phyloP scores from a whole-genome alignment of 352 stramenopile genomes.

The Pythium folliculosum region DNA sequence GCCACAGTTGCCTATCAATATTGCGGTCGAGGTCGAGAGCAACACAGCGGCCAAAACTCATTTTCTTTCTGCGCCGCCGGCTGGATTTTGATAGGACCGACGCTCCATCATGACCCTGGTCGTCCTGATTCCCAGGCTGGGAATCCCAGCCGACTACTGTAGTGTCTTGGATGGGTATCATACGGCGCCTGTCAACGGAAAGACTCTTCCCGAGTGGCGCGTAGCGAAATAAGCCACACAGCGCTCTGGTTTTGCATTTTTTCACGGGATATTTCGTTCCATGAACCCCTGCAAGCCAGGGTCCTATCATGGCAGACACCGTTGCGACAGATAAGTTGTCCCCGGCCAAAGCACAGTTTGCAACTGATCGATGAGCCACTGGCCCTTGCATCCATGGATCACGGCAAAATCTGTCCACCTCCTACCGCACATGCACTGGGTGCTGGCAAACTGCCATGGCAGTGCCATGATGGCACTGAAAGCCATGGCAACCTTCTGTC shows the following conservation, averaged over 20 bases:
- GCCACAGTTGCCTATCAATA: too few relatives aligned
- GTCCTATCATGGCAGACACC: neutral
- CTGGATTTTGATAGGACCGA: too few relatives aligned
- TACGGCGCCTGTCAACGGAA: neutral
- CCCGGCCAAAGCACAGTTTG: neutral
- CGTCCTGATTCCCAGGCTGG: too few relatives aligned
- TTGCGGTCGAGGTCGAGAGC: too few relatives aligned
- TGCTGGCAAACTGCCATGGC: neutral
- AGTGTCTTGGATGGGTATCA: too few relatives aligned
- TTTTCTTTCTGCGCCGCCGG: too few relatives aligned
- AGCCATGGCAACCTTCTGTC: neutral
- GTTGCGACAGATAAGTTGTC: neutral
- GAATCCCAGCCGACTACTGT: too few relatives aligned
- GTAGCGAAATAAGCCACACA: neutral
- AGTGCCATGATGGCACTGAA: too few relatives aligned
- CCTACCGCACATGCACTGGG: neutral
- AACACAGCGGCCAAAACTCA: too few relatives aligned
- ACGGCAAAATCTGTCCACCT: neutral
- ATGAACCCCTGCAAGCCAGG: neutral
- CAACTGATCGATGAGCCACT: constrained; percentile 1
- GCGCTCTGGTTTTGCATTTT: neutral
- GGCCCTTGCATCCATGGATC: constrained; percentile 1
- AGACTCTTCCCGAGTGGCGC: neutral
- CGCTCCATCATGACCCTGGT: too few relatives aligned
- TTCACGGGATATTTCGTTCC: neutral